phyloP scores from a whole-genome alignment of 768 basidiomycete species.

The Leccinum incarnatum region DNA sequence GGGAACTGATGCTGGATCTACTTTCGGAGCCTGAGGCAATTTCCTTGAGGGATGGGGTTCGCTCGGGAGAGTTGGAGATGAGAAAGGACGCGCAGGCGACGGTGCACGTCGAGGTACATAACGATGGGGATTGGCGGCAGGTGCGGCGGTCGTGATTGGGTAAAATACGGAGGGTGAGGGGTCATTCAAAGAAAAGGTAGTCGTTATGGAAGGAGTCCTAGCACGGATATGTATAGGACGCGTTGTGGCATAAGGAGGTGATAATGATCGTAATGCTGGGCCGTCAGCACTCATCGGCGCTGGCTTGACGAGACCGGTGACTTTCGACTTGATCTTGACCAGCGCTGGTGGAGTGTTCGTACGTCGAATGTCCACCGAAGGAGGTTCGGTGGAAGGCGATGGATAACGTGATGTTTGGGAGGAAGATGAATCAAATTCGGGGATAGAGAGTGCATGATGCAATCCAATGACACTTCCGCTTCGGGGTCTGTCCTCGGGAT shows the following conservation, averaged over 20 bases:
- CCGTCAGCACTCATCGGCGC: constrained; percentile 14
- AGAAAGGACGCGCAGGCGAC: constrained; percentile 34
- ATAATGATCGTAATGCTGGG: constrained; percentile 41
- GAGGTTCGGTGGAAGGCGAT: constrained; percentile 16
- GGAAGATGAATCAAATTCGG: constrained; percentile 15
- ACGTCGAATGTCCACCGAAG: constrained; percentile 10
- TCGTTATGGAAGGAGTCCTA: constrained; percentile 31
- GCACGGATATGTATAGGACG: constrained; percentile 27
- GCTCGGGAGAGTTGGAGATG: constrained; percentile 26
- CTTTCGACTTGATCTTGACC: constrained; percentile 58
- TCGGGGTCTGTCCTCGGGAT: constrained; percentile 32
- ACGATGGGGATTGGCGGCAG: constrained; percentile 61
- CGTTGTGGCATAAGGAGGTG: constrained; percentile 31
- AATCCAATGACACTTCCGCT: constrained; percentile 27
- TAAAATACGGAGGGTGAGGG: constrained; percentile 38
- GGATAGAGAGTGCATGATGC: constrained; percentile 28
- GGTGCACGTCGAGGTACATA: constrained; percentile 38
- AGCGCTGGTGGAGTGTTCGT: constrained; percentile 16
- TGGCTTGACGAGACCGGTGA: constrained; percentile 47
- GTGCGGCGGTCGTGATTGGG: constrained; percentile 53
- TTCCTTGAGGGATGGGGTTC: constrained; percentile 19
- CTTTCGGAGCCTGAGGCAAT: constrained; percentile 28
- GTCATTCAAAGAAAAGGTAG: constrained; percentile 26
- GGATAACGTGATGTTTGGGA: constrained; percentile 15
- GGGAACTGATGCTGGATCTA: constrained; percentile 58